Conservation (phyloP, 805 yeast genomes). For the Spencermartinsiella europaea region DNA sequence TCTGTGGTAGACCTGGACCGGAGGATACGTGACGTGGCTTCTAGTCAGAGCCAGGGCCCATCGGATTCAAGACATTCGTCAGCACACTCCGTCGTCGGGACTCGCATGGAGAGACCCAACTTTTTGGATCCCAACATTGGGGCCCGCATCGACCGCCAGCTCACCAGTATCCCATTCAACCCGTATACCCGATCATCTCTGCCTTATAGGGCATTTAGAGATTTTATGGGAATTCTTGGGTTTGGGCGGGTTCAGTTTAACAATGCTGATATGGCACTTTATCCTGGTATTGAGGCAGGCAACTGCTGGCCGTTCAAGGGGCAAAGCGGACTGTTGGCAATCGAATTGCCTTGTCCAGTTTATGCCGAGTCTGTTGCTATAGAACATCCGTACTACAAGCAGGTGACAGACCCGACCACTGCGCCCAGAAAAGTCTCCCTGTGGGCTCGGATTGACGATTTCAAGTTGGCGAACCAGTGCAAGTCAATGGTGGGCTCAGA, state of each 20-base stretch:
- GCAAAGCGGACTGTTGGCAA: slow-evolving; percentile 24
- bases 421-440: slow-evolving; percentile 29
- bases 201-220: slow-evolving; percentile 9
- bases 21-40: not conserved
- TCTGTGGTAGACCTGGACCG: not conserved
- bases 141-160: slow-evolving; percentile 20
- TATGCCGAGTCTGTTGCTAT: slow-evolving; percentile 23
- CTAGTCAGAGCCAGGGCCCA: not conserved
- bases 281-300: slow-evolving; percentile 21
- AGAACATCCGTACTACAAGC: slow-evolving; percentile 24
- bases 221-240: slow-evolving; percentile 13
- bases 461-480: slow-evolving; percentile 5
- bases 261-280: slow-evolving; percentile 20
- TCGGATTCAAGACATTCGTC: not conserved
- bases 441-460: slow-evolving; percentile 25
- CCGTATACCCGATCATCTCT: slow-evolving; percentile 12
- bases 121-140: slow-evolving; percentile 23
- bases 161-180: slow-evolving; percentile 23
- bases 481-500: not conserved
- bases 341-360: slow-evolving; percentile 23
- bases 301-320: slow-evolving; percentile 34
- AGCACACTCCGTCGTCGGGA: not conserved
- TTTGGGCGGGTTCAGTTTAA: slow-evolving; percentile 14
- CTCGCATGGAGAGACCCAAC: slow-evolving; percentile 12
- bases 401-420: slow-evolving; percentile 20